These are phyloP conservation scores for Chamaecrista fasciculata DNA, from an alignment of 306 rosid genomes.

Conservation along the genomic window DNA sequence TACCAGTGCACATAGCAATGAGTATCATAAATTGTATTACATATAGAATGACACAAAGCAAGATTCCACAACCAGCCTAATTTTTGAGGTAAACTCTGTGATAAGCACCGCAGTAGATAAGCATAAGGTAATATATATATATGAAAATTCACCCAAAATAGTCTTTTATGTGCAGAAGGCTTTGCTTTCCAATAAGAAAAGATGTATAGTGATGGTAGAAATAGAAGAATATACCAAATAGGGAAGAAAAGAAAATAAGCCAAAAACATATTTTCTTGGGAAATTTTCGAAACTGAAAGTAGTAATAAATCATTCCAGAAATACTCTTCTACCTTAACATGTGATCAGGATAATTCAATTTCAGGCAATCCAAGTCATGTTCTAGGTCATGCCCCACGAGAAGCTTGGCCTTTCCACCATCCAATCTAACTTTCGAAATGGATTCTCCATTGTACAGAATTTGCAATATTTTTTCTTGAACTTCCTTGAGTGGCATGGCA, in stretches of 20 bases:
- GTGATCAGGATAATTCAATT: slow-evolving; percentile 63
- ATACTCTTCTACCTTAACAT: slow-evolving; percentile 55
- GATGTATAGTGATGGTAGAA: neutral
- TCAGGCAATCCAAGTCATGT: slow-evolving; percentile 74
- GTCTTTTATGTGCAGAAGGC: neutral
- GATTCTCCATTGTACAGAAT: slow-evolving; percentile 70
- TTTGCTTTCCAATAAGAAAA: neutral
- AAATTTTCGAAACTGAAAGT: neutral
- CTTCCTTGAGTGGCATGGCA: slow-evolving; percentile 69
- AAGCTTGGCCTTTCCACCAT: slow-evolving; percentile 74
- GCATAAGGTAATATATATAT: neutral
- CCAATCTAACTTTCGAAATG: slow-evolving; percentile 47
- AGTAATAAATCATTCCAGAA: slow-evolving; percentile 23
- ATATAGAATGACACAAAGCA: neutral
- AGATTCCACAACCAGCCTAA: neutral
- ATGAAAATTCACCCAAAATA: neutral
- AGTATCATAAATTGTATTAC: slow-evolving; percentile 3
- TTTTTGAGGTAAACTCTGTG: neutral
- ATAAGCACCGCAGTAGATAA: neutral
- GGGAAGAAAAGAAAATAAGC: neutral
- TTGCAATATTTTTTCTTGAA: slow-evolving; percentile 56
- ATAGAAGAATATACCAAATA: neutral
- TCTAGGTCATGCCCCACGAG: slow-evolving; percentile 82
- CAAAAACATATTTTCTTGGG: neutral
- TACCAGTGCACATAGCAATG: neutral